Evolutionary conservation across 2,329 filamentous ascomycete genomes (phyloP).

Genomic region (Drechslerella dactyloides): DNA sequence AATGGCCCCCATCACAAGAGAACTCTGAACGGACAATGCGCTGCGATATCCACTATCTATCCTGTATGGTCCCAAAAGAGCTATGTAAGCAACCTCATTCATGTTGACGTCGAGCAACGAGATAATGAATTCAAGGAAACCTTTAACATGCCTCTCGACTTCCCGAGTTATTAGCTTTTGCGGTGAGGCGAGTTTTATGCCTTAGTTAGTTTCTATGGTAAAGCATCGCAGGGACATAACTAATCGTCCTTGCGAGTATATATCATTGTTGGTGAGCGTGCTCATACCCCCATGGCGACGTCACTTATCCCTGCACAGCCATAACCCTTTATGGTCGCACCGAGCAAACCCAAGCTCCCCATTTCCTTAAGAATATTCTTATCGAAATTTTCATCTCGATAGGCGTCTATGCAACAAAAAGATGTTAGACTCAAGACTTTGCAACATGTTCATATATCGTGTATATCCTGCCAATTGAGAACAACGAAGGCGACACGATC

Average conservation of each 20-base stretch:
- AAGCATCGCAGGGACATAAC: too few species aligned
- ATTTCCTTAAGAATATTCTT: slow-evolving; percentile 85
- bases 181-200: not conserved
- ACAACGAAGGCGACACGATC: too few species aligned
- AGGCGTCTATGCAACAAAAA: slow-evolving; percentile 69
- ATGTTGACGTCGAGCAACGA: not conserved
- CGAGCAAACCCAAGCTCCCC: slow-evolving; percentile 87
- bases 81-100: slow-evolving; percentile 9
- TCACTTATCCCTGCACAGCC: slow-evolving; percentile 86
- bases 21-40: slow-evolving; percentile 91
- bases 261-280: not conserved
- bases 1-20: slow-evolving; percentile 91
- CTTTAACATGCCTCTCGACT: slow-evolving; percentile 66
- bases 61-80: slow-evolving; percentile 58
- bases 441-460: too few species aligned
- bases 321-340: slow-evolving; percentile 84
- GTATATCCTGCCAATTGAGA: too few species aligned
- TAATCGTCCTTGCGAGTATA: not conserved
- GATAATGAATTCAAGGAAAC: not conserved
- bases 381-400: slow-evolving; percentile 86
- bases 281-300: slow-evolving; percentile 72
- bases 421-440: not conserved
- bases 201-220: too few species aligned
- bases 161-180: slow-evolving; percentile 77
- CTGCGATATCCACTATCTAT: slow-evolving; percentile 91